These are phyloP conservation scores for Penicillium thymicola DNA, from an alignment of 2,329 filamentous ascomycete species.

Conservation along the genomic window DNA sequence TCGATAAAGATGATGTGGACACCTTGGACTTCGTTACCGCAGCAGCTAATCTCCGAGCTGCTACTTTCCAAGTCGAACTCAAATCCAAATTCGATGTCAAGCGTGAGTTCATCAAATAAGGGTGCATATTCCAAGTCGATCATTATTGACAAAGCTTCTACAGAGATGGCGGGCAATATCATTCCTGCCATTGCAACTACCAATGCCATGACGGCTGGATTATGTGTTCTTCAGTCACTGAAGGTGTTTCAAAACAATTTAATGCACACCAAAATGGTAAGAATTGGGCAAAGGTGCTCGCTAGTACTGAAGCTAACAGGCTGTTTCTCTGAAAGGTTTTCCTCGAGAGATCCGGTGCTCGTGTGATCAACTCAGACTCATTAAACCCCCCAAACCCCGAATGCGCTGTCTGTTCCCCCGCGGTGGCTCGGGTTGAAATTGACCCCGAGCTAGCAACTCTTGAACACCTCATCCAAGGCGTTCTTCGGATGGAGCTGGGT, in stretches of 20 bases:
- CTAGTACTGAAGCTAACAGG: neutral
- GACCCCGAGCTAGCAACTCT: conserved; percentile 72
- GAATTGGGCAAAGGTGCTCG: conserved; percentile 11
- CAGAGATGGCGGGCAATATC: conserved; percentile 97
- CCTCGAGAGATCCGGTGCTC: conserved; percentile 63
- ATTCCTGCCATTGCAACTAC: conserved; percentile 98
- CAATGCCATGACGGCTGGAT: conserved; percentile 89
- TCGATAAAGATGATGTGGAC: conserved; percentile 96
- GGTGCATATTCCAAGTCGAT: neutral
- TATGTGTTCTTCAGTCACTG: conserved; percentile 89
- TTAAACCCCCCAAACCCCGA: conserved; percentile 68
- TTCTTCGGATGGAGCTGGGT: conserved; percentile 67
- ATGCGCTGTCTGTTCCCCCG: conserved; percentile 79
- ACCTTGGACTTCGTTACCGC: conserved; percentile 92
- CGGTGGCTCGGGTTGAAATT: conserved; percentile 63
- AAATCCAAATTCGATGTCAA: conserved; percentile 97
- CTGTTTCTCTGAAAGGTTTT: conserved; percentile 58
- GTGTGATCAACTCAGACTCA: conserved; percentile 56
- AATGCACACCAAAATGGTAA: conserved; percentile 69
- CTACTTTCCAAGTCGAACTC: conserved; percentile 80
- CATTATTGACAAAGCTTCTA: conserved; percentile 11
- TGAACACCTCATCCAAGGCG: conserved; percentile 70
- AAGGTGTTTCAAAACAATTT: conserved; percentile 78
- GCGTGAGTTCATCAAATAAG: conserved; percentile 43
- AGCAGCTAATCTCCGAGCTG: conserved; percentile 82